Evolutionary conservation across 176 grass and related monocot species (phyloP).

Genomic region (Poa annua): DNA sequence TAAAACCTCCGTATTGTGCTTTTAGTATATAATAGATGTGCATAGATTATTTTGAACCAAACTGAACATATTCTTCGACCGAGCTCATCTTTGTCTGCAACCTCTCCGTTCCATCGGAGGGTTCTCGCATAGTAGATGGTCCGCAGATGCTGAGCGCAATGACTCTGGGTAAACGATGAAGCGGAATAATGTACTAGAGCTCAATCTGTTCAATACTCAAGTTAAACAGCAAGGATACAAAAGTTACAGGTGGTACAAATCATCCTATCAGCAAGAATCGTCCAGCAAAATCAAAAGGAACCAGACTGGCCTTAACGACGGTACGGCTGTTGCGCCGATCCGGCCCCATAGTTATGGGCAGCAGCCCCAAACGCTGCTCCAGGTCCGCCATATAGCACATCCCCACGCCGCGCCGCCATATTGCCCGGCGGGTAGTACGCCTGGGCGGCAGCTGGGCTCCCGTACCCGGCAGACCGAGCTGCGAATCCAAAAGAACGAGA

Average conservation of each 20-base stretch:
- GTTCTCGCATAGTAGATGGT: not conserved
- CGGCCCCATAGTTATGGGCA: constrained; percentile 22
- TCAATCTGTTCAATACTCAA: not conserved
- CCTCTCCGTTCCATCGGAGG: not conserved
- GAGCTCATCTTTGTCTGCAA: too few species aligned
- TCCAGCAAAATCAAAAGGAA: constrained; percentile 27
- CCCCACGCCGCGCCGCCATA: constrained; percentile 21
- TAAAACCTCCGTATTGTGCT: too few species aligned
- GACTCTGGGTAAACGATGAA: not conserved
- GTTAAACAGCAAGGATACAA: constrained; percentile 9
- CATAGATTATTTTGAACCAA: too few species aligned
- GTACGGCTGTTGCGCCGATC: constrained; percentile 34
- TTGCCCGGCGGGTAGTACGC: constrained; percentile 34
- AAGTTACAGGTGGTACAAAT: constrained; percentile 6
- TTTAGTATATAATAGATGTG: too few species aligned
- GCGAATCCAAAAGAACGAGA: constrained; percentile 48
- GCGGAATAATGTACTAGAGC: not conserved
- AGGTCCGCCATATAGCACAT: constrained; percentile 40
- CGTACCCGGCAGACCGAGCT: constrained; percentile 18
- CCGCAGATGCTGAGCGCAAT: not conserved
- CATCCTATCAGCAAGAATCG: constrained; percentile 13
- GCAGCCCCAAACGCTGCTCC: constrained; percentile 35
- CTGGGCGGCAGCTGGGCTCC: constrained; percentile 9
- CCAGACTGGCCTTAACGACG: constrained; percentile 21
- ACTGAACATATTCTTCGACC: too few species aligned